Conservation (phyloP, 805 yeast species). For the Isabelozyma pseudorhagii region DNA sequence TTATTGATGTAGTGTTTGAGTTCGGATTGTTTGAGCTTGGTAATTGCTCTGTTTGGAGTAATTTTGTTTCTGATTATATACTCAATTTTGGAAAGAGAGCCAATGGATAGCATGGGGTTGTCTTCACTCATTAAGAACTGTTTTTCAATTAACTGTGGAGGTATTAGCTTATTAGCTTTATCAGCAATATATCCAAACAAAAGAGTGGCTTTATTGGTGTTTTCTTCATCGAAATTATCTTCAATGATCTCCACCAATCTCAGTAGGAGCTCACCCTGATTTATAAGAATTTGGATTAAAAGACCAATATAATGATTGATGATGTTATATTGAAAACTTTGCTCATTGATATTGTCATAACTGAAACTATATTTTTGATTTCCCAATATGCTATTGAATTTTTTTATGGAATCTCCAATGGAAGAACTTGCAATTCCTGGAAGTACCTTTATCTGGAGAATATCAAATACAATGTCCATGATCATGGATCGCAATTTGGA, state of each 20-base stretch:
- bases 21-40: slow-evolving; percentile 27
- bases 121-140: slow-evolving; percentile 11
- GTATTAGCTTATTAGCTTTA: slow-evolving; percentile 53
- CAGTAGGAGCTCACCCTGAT: slow-evolving; percentile 49
- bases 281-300: slow-evolving; percentile 51
- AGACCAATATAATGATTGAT: slow-evolving; percentile 67
- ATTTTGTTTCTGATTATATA: slow-evolving; percentile 36
- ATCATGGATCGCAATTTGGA: slow-evolving; percentile 56
- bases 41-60: slow-evolving; percentile 14
- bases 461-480: slow-evolving; percentile 68
- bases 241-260: slow-evolving; percentile 43
- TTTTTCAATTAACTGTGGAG: slow-evolving; percentile 36
- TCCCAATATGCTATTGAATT: neutral
- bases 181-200: slow-evolving; percentile 61
- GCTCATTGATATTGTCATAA: slow-evolving; percentile 5
- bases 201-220: slow-evolving; percentile 56
- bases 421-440: slow-evolving; percentile 43
- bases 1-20: slow-evolving; percentile 19
- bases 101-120: slow-evolving; percentile 18
- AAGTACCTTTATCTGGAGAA: slow-evolving; percentile 57
- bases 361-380: slow-evolving; percentile 7
- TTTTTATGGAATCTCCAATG: slow-evolving; percentile 17
- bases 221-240: slow-evolving; percentile 40
- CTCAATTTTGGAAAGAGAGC: slow-evolving; percentile 48
- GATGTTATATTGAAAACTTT: slow-evolving; percentile 17